Percentiles rank a stretch among this genome's conserved stretches.
Conservation (phyloP, 345 rosid species). For the Viola odorata region DNA sequence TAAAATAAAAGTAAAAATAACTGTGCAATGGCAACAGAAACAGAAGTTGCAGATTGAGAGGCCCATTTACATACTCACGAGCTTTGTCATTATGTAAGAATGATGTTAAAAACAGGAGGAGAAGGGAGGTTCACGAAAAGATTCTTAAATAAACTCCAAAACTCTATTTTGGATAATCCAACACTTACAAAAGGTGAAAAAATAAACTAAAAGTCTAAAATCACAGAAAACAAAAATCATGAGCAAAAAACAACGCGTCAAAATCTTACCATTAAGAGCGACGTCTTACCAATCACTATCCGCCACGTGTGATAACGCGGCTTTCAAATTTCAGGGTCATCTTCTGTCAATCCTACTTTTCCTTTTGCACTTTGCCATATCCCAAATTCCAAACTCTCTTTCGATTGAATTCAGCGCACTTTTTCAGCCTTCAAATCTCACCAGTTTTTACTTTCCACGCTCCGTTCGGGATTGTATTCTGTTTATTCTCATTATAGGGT, state of each 20-base stretch:
- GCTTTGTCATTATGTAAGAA: slow-evolving; percentile 6
- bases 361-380: background rate
- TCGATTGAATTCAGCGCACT: background rate
- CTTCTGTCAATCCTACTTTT: no score
- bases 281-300: background rate
- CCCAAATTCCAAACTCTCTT: background rate
- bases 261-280: background rate
- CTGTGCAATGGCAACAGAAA: no score
- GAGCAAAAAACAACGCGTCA: slow-evolving; percentile 8
- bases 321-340: background rate
- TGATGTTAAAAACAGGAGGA: background rate
- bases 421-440: no score
- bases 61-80: slow-evolving; percentile 7
- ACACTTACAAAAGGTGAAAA: no score
- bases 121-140: slow-evolving; percentile 12
- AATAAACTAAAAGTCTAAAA: no score
- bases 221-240: background rate
- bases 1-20: no score
- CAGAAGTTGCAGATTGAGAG: no score
- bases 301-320: slow-evolving; percentile 2
- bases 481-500: no score
- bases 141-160: slow-evolving; percentile 7
- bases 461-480: no score
- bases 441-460: no score
- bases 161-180: background rate